Evolutionary conservation across 768 basidiomycete genomes (phyloP), one percentile per base, ranked within the genome.

Genomic region (Dioszegia aurantiaca): DNA sequence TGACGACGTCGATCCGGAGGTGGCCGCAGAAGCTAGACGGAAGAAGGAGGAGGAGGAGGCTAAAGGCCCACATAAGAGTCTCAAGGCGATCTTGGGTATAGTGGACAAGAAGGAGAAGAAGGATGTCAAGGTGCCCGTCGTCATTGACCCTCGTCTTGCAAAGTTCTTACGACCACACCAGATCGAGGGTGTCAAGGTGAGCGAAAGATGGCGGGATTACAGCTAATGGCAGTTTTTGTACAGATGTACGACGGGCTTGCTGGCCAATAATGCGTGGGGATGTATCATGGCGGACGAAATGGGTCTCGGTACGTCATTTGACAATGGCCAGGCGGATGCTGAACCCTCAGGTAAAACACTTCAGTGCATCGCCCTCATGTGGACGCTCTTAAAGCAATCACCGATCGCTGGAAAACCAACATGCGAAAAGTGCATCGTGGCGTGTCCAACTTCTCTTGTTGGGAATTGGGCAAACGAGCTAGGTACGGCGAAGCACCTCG

Each of bases 231-330:
- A 99, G 92, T 98, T 99, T 77, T 77, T 99, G 75, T 99, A 94
- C 78, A 86, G 84, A 77, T 95, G 93, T 77, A 86, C 92, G 4
- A 95, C 92, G 0, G 95, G 93, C 0, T 88, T 93, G 85, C 77
- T 93, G 56, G 88, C 88, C 36, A 87, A 90, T 43, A 88, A 90
- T 67, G 90, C 94, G 61, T 80, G 78, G 59, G 82, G 81, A 57
- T 98, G 94, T 71, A 99, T 99, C 76, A 97, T 99, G 94, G 94
- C 94, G 0, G 94, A 99, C 70, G 94, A 94, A 77, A 99, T 99
- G 94, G 94, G 94, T 68, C 84, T 98, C 14, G 94, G 80, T 67
- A 64, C 68, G 78, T 75, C 58, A n/a, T 48, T 63, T 5, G 19
- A 59, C 11, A 1, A 8, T 30, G 24, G 10, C 27, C 46, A 11